Percentiles rank a stretch among this genome's conserved stretches.
phyloP scores from a whole-genome alignment of 257 asterid species.

The Solanum sparsipilum region DNA sequence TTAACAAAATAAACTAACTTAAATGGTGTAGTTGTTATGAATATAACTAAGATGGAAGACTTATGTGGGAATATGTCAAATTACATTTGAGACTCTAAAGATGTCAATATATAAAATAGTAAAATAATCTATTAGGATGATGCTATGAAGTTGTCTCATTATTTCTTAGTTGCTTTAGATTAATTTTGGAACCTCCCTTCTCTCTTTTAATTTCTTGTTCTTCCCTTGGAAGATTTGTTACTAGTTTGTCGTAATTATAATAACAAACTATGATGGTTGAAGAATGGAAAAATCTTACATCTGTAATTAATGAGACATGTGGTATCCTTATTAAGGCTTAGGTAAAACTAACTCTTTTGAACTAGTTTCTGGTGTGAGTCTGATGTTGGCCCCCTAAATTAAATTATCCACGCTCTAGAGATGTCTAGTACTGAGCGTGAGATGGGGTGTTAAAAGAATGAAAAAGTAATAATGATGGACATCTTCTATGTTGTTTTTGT shows the following conservation, averaged over 20 bases:
- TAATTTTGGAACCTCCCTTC: neutral
- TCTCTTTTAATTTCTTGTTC: neutral
- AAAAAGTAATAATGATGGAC: too few species aligned
- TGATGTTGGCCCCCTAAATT: neutral
- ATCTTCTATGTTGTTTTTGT: neutral
- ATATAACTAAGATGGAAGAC: neutral
- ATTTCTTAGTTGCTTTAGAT: neutral
- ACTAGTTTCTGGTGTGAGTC: neutral
- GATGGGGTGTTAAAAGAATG: neutral
- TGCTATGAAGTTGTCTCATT: neutral
- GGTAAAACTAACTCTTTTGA: neutral
- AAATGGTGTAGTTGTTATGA: neutral
- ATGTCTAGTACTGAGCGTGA: neutral
- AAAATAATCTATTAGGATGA: neutral
- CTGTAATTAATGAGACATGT: neutral
- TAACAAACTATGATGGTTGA: neutral
- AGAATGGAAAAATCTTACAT: too few species aligned
- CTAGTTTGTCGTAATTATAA: too few species aligned
- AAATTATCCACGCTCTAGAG: neutral
- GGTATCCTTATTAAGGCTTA: neutral
- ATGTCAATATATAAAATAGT: neutral
- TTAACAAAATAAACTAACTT: neutral
- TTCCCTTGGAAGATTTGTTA: neutral
- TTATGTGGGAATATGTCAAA: neutral
- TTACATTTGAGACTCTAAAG: neutral